Evolutionary conservation across 805 yeast species (phyloP).

Genomic region (Tetrapisispora iriomotensis): DNA sequence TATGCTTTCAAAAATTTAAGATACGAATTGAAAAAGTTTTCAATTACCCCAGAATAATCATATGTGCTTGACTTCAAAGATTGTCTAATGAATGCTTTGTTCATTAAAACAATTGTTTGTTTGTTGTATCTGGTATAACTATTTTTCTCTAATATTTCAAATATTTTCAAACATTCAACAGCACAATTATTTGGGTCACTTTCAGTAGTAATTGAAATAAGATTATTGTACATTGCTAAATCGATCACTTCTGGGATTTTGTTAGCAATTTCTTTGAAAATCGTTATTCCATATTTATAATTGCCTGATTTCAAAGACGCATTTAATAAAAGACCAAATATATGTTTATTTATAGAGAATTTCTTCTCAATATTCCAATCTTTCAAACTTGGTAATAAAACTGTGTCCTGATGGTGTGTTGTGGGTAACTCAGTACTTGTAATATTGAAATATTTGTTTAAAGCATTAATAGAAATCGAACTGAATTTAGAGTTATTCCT

Average conservation of each 20-base stretch:
- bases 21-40: conserved; percentile 8
- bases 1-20: conserved; percentile 11
- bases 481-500: conserved; percentile 6
- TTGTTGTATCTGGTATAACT: conserved; percentile 7
- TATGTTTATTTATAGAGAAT: conserved; percentile 10
- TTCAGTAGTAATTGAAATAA: conserved; percentile 8
- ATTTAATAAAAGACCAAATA: conserved; percentile 16
- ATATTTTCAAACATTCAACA: conserved; percentile 9
- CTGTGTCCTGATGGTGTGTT: not conserved
- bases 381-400: conserved; percentile 10
- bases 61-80: conserved; percentile 12
- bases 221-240: conserved; percentile 13
- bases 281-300: conserved; percentile 13
- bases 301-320: conserved; percentile 10
- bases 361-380: conserved; percentile 11
- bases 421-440: not conserved
- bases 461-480: conserved; percentile 5
- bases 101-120: conserved; percentile 15
- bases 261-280: conserved; percentile 6
- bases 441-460: conserved; percentile 13
- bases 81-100: conserved; percentile 20
- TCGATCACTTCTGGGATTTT: conserved; percentile 11
- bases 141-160: conserved; percentile 8
- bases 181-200: conserved; percentile 13
- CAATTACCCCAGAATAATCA: conserved; percentile 6